Evolutionary conservation across 257 asterid species (phyloP).

Genomic region (Capsicum rhomboideum): DNA sequence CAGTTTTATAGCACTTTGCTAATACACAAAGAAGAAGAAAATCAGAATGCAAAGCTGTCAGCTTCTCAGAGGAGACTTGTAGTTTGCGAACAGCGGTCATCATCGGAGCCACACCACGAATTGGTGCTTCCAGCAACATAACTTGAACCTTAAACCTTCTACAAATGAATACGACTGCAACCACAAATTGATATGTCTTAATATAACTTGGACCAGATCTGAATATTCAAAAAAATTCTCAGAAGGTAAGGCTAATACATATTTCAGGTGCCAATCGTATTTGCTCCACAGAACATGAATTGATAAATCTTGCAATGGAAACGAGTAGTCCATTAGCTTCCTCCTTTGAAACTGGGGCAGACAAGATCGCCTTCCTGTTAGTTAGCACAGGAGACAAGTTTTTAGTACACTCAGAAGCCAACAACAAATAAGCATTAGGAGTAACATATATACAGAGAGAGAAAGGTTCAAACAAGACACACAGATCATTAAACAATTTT

Average conservation of each 20-base stretch:
- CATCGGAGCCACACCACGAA: constrained; percentile 79
- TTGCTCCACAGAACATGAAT: constrained; percentile 56
- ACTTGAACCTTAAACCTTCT: constrained; percentile 69
- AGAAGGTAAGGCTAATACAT: constrained; percentile 27
- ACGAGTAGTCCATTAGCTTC: constrained; percentile 43
- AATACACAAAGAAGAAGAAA: constrained; percentile 70
- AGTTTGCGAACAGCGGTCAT: constrained; percentile 63
- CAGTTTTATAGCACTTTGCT: constrained; percentile 73
- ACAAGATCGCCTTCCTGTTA: constrained; percentile 60
- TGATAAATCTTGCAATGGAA: constrained; percentile 53
- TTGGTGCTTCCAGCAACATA: constrained; percentile 55
- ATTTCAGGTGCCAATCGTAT: constrained; percentile 74
- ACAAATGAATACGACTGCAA: constrained; percentile 75
- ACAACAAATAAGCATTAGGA: not conserved
- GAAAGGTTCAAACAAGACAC: not conserved
- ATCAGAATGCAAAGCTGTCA: constrained; percentile 79
- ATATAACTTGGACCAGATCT: constrained; percentile 2
- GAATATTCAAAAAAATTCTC: not conserved
- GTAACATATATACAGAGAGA: not conserved
- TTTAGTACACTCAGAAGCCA: not conserved
- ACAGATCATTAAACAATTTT: not conserved
- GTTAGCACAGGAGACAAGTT: not conserved
- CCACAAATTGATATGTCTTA: not conserved
- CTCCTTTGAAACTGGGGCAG: constrained; percentile 45
- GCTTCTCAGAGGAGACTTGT: constrained; percentile 58